Evolutionary conservation across 139 green algal genomes (phyloP), one percentile per base, ranked within the genome.

Genomic region (Closterium sp.): DNA sequence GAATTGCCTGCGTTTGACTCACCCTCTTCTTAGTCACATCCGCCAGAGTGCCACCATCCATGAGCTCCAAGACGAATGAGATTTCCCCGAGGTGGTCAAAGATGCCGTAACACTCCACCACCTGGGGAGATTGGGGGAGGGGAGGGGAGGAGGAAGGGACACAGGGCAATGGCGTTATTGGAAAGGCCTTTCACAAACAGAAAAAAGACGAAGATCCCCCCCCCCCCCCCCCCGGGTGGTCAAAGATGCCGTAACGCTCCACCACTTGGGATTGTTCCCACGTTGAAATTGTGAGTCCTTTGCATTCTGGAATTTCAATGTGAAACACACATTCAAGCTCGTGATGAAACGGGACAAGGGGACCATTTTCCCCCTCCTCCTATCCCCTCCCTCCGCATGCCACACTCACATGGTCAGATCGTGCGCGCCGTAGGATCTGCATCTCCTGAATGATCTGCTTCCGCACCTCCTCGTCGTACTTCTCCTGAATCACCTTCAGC

Each of bases 1-100:
- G 13, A 50, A 7, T 50, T 50, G 7, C 38, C 38, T 79, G 24
- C 17, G 1, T 79, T 79, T 79, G 62, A 79, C 88, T 32, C 70
- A 91, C 88, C 88, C 70, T 90, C 85, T 92, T 42, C 70, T 88
- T 94, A 87, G 95, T 88, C 21, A 94, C 73, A 27, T 94, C 91
- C 21, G 91, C 50, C 22, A 94, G 45, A 27, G 92, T 94, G 50
- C 92, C 92, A 9, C 79, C 92, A 50, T 94, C 92, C 92, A 94
- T 94, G 79, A 92, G 62, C 91, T 94, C 92, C 90, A 94, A 31
- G 11, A 94, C 92, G 17, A 94, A 92, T 10, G 92, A 94, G 31
- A 94, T 94, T 50, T 89, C 89, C 9, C 92, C 92, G 21, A 87
- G 24, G 28, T 31, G 31, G 70, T 92, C 89, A 45, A 88, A 92